Evolutionary conservation across 768 basidiomycete species (phyloP).

Genomic region (Lactarius indigo): DNA sequence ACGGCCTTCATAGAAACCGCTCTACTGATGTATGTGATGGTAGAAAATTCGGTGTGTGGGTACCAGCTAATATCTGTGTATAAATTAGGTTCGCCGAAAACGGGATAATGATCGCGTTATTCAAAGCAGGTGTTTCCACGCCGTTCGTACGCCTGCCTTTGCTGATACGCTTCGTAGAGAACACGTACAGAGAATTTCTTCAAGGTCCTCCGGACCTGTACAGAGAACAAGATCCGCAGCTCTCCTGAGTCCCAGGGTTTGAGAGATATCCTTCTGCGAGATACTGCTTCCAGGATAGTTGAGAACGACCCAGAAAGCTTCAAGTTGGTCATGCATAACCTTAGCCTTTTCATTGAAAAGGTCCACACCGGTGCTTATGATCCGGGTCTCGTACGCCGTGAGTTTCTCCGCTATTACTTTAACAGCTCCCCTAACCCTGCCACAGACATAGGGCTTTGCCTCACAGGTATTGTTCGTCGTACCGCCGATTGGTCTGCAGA

Average conservation of each 20-base stretch:
- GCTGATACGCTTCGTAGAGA: constrained; percentile 14
- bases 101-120: constrained; percentile 54
- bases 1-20: constrained; percentile 47
- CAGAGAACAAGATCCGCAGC: constrained; percentile 4
- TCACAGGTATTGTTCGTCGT: constrained; percentile 52
- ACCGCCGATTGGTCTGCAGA: constrained; percentile 51
- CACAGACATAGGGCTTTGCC: constrained; percentile 54
- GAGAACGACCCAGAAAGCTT: constrained; percentile 45
- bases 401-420: neutral
- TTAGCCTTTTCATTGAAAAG: constrained; percentile 53
- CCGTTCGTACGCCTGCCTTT: neutral
- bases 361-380: constrained; percentile 55
- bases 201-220: constrained; percentile 16
- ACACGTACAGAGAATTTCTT: constrained; percentile 11
- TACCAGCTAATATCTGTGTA: constrained; percentile 9
- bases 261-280: constrained; percentile 38
- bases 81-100: constrained; percentile 50
- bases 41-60: constrained; percentile 22
- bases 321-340: constrained; percentile 54
- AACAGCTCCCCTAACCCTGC: neutral
- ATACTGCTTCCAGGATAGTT: constrained; percentile 45
- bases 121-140: constrained; percentile 44
- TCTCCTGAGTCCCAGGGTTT: constrained; percentile 27
- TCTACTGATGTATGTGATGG: constrained; percentile 44
- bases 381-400: constrained; percentile 54